Conservation (phyloP, 2,329 filamentous ascomycete genomes). For the Cladosporium sp. region DNA sequence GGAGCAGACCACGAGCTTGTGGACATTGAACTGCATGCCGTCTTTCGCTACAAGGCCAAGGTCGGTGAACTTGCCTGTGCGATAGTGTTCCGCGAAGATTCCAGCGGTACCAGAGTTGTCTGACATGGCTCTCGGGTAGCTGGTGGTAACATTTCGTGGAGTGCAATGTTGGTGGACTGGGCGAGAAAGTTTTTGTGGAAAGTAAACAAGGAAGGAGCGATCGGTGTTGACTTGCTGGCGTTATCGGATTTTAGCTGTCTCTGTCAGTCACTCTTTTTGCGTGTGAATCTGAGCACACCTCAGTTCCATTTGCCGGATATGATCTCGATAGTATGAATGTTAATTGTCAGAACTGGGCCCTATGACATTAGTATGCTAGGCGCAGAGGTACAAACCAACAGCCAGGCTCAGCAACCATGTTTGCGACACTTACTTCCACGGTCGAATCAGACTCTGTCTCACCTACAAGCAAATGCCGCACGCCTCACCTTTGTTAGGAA, state of each 20-base stretch:
- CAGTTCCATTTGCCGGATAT: background rate
- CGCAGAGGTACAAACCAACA: no score
- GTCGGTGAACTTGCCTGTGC: background rate
- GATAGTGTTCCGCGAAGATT: background rate
- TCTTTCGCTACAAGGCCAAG: background rate
- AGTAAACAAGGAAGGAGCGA: background rate
- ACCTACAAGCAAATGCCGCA: background rate
- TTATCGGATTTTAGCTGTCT: background rate
- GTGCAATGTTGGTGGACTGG: background rate
- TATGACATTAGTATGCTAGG: no score
- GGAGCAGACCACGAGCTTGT: conserved; percentile 4
- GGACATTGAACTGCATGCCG: background rate
- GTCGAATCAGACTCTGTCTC: no score
- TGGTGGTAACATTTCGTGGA: background rate
- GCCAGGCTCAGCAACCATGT: no score
- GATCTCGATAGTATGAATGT: background rate
- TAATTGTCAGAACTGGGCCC: background rate
- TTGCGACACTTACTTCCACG: no score
- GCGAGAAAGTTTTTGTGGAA: background rate
- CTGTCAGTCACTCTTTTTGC: background rate
- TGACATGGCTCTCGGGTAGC: background rate
- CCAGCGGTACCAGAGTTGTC: background rate
- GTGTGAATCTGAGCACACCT: no score
- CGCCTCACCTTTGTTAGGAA: background rate
- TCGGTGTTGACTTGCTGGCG: background rate